Evolutionary conservation across 2,329 filamentous ascomycete genomes (phyloP).

Genomic region (Endocalyx cinctus): DNA sequence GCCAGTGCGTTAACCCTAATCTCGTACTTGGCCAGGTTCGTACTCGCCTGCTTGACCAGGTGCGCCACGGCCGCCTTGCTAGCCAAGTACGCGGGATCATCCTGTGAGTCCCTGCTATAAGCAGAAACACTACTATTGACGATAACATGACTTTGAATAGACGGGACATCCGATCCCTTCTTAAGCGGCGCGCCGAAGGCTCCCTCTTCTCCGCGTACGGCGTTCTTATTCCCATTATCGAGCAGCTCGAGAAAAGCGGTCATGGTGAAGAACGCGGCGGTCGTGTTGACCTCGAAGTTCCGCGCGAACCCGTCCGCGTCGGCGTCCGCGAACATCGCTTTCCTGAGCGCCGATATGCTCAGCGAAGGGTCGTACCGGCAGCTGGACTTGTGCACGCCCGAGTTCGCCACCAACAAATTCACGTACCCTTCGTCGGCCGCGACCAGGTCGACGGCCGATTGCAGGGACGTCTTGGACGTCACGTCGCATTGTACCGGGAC

Average conservation of each 20-base stretch:
- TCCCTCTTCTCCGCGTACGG: not conserved
- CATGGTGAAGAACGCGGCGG: slow-evolving; percentile 58
- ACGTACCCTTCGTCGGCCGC: slow-evolving; percentile 52
- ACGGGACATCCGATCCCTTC: slow-evolving; percentile 44
- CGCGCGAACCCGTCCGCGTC: slow-evolving; percentile 50
- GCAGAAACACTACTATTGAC: slow-evolving; percentile 61
- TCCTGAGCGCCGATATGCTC: slow-evolving; percentile 13
- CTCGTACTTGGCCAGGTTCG: slow-evolving; percentile 51
- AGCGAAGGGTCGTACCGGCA: slow-evolving; percentile 35
- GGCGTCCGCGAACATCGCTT: slow-evolving; percentile 9
- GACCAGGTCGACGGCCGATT: slow-evolving; percentile 50
- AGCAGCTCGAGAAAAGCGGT: slow-evolving; percentile 59
- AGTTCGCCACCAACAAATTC: slow-evolving; percentile 53
- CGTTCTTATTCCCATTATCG: slow-evolving; percentile 47
- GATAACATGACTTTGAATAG: slow-evolving; percentile 42
- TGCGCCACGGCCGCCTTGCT: slow-evolving; percentile 61
- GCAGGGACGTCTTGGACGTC: slow-evolving; percentile 39
- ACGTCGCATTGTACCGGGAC: slow-evolving; percentile 27
- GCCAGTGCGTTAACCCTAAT: slow-evolving; percentile 34
- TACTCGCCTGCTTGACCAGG: slow-evolving; percentile 60
- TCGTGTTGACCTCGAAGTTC: slow-evolving; percentile 55
- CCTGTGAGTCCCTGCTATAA: slow-evolving; percentile 54
- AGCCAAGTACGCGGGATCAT: slow-evolving; percentile 16
- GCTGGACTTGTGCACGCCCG: slow-evolving; percentile 41
- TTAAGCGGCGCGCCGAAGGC: not conserved